Base-by-base conservation (phyloP, 208 protist species). In the Zelonia costaricensis region DNA sequence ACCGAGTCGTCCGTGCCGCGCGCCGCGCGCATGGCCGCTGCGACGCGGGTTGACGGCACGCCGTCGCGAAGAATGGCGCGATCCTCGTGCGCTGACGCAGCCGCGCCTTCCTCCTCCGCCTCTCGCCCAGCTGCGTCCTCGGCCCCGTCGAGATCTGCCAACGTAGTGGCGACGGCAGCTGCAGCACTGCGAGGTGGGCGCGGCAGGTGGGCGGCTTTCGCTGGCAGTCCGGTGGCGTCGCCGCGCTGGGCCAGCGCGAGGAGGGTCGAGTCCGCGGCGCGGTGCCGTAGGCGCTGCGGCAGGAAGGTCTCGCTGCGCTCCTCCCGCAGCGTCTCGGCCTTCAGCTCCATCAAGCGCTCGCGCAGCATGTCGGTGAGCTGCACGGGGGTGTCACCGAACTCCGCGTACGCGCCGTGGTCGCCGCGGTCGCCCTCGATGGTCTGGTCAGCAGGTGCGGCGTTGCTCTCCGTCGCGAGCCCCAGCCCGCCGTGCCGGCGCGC, bases 331-430 rank as follows among this genome's bases (percentile, higher is more conserved):
- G 80, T 81, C 45, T 87, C 75, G 0, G 74, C 84, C 61, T 93
- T 95, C 16, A 95, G 80, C 69, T 95, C 86, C 84, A 93, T 90
- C 43, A 95, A 61, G 2, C 89, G 84, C 71, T 95, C 89, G 12
- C 80, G 74, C 39, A 95, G 72, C 89, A 95, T 95, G 72, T 93
- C 89, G 9, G 86, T 95, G 39, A 95, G 66, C 76, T 95, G 79
- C 33, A 84, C 76, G 7, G 89, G 89, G 8, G 89, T 92, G 62
- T 95, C 86, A 12, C 86, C 86, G 68, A 88, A 95, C 38, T 64
- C 74, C 35, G 52, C 44, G 35, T 53, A 43, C 15, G 39, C 69
- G 8, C 64, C 66, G 47, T 58, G 16, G 45, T 65, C 68, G 9
- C 69, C 63, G 44, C 51, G 47, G 45, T 67, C 73, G 15, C 63